A percentile compares a stretch with the other conserved stretches of the same genome.
phyloP scores from a whole-genome alignment of 306 rosid species.

The Acacia crassicarpa region DNA sequence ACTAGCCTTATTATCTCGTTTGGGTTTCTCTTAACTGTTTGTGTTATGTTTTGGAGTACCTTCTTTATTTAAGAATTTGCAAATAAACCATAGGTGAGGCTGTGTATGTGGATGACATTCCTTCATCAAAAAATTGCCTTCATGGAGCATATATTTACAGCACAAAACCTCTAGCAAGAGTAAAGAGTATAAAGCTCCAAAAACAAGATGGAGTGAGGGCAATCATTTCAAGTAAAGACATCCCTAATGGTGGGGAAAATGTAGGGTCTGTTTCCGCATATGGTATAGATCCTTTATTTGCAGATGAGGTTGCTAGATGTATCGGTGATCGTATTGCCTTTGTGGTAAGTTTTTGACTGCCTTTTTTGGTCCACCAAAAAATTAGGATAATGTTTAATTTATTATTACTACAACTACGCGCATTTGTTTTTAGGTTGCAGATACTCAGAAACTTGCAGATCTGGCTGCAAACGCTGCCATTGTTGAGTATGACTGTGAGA shows the following conservation, averaged over 20 bases:
- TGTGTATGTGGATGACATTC: conserved; percentile 88
- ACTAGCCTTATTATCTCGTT: background rate
- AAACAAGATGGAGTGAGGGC: conserved; percentile 57
- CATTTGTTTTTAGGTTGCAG: conserved; percentile 62
- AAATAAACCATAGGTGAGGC: conserved; percentile 76
- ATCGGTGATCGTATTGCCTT: conserved; percentile 78
- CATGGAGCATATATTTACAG: conserved; percentile 78
- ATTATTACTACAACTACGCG: too few species aligned
- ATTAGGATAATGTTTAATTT: too few species aligned
- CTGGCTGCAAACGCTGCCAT: conserved; percentile 61
- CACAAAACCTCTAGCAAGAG: conserved; percentile 65
- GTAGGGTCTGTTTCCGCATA: conserved; percentile 50
- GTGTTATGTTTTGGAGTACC: background rate
- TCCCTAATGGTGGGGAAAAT: conserved; percentile 69
- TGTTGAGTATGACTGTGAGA: conserved; percentile 64
- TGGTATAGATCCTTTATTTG: conserved; percentile 74
- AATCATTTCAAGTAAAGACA: conserved; percentile 69
- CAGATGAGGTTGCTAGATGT: conserved; percentile 56
- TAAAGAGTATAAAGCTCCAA: conserved; percentile 55
- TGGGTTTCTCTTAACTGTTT: background rate
- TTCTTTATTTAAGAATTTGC: too few species aligned
- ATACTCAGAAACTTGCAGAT: conserved; percentile 85
- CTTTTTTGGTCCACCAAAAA: conserved; percentile 17
- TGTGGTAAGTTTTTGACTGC: conserved; percentile 58
- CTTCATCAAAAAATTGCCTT: conserved; percentile 79